These are phyloP conservation scores for Polytrichum commune DNA, from an alignment of 225 moss, liverwort and hornwort species.

Conservation along the genomic window DNA sequence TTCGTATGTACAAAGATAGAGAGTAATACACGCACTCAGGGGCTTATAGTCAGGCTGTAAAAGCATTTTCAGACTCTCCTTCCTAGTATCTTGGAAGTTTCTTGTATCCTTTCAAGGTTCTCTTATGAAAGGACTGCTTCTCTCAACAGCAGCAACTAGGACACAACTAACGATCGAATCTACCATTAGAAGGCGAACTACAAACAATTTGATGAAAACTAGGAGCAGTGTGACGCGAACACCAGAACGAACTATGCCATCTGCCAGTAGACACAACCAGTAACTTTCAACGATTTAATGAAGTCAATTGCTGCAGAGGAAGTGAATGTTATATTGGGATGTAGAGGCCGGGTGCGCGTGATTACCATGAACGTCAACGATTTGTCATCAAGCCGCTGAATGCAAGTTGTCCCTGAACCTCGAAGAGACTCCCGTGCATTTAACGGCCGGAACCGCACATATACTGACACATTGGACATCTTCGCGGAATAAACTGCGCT, in stretches of 20 bases:
- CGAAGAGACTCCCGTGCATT: slow-evolving; percentile 27
- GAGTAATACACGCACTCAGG: too few relatives aligned
- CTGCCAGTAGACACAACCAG: too few relatives aligned
- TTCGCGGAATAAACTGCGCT: neutral
- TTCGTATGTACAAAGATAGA: too few relatives aligned
- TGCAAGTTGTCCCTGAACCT: slow-evolving; percentile 18
- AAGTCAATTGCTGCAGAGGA: too few relatives aligned
- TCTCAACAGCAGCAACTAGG: too few relatives aligned
- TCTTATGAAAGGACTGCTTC: too few relatives aligned
- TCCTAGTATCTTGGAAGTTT: too few relatives aligned
- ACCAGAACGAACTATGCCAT: neutral
- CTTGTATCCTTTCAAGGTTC: too few relatives aligned
- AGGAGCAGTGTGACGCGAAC: neutral
- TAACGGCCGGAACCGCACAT: slow-evolving; percentile 38
- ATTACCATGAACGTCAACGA: slow-evolving; percentile 47
- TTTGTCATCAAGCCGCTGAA: slow-evolving; percentile 15
- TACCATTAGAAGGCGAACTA: neutral
- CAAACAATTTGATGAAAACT: neutral
- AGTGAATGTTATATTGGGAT: neutral
- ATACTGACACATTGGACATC: slow-evolving; percentile 41
- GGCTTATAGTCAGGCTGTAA: too few relatives aligned
- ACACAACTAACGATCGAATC: neutral
- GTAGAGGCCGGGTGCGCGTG: neutral
- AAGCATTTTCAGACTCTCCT: too few relatives aligned
- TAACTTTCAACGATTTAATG: too few relatives aligned